Conservation (phyloP, 352 stramenopile species). For the Globisporangium spinosum region DNA sequence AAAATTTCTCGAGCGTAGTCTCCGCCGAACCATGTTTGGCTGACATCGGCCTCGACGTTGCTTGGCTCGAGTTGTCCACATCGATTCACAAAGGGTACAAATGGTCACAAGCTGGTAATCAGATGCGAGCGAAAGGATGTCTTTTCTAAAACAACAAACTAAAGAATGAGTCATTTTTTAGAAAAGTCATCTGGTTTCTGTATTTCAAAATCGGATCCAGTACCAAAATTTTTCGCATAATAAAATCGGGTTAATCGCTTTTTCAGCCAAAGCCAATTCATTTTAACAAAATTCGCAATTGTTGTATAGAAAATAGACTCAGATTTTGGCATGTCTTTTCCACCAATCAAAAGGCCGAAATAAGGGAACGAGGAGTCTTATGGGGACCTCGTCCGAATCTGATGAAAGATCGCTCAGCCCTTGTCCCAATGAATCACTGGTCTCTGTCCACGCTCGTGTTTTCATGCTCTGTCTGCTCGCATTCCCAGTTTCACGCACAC, state of each 20-base stretch:
- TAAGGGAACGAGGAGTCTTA: background rate
- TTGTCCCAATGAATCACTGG: background rate
- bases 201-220: too few species aligned
- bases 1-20: background rate
- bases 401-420: background rate
- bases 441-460: background rate
- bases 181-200: too few species aligned
- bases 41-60: background rate
- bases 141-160: too few species aligned
- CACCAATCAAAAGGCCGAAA: too few species aligned
- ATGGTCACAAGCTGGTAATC: background rate
- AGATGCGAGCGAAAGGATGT: too few species aligned
- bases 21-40: background rate
- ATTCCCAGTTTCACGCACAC: background rate
- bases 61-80: background rate
- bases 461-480: background rate
- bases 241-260: too few species aligned
- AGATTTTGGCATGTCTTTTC: too few species aligned
- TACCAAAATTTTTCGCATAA: too few species aligned
- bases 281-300: too few species aligned
- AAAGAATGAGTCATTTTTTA: too few species aligned
- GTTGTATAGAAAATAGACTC: too few species aligned
- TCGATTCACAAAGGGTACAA: background rate
- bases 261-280: too few species aligned
- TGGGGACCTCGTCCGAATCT: background rate